Evolutionary conservation across 75 land plant genomes (phyloP).

Genomic region (Ceratopteris richardii): DNA sequence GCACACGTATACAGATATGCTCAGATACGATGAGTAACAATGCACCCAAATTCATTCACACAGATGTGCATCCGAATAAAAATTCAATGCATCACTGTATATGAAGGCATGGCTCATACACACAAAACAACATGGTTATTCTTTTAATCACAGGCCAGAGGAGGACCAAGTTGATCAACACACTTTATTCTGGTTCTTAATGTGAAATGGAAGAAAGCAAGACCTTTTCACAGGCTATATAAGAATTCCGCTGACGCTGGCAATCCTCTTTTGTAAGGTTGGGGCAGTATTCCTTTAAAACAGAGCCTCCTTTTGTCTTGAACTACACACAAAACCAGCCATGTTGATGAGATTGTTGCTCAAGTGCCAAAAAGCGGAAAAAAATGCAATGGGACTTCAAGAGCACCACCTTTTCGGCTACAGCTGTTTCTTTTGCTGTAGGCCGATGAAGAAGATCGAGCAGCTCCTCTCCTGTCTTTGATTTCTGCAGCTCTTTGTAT

Average conservation of each 20-base stretch:
- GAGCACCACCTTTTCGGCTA: conserved; percentile 74
- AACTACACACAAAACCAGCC: conserved; percentile 42
- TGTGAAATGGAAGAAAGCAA: no score
- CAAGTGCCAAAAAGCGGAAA: no score
- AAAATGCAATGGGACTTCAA: not conserved
- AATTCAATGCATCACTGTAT: no score
- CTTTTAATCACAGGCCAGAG: no score
- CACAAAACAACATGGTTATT: no score
- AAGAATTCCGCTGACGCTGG: conserved; percentile 56
- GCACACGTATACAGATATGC: no score
- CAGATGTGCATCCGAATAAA: not conserved
- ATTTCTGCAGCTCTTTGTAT: conserved; percentile 69
- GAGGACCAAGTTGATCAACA: no score
- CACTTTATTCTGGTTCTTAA: no score
- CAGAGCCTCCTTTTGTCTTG: conserved; percentile 91
- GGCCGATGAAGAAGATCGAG: conserved; percentile 90
- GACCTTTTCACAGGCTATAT: conserved; percentile 91
- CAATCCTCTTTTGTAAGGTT: conserved; percentile 94
- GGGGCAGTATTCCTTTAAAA: conserved; percentile 80
- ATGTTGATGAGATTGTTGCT: no score
- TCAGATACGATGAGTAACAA: no score
- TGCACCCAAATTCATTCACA: no score
- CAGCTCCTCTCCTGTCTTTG: conserved; percentile 89
- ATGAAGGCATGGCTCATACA: no score
- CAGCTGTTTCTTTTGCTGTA: conserved; percentile 92